Percentiles rank a stretch among this genome's conserved stretches.
phyloP scores from a whole-genome alignment of 1,139 yeast genomes.

The Entelexis sorbosivorans region DNA sequence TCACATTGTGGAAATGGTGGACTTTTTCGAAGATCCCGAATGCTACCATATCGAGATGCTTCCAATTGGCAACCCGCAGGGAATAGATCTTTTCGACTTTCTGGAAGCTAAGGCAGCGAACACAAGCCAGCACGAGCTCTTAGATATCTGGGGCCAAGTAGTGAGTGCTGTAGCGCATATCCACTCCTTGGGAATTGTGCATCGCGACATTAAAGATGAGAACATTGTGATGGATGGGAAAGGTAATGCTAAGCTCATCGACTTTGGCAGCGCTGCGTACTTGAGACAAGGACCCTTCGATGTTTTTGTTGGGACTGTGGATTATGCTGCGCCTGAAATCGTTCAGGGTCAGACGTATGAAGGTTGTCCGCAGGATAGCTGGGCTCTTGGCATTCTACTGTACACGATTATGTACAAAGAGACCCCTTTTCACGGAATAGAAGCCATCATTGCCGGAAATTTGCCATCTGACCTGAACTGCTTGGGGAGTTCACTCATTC shows the following conservation, averaged over 20 bases:
- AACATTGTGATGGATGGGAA: constrained; percentile 66
- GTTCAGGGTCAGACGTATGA: constrained; percentile 76
- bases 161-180: constrained; percentile 68
- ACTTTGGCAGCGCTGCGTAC: constrained; percentile 92
- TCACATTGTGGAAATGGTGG: constrained; percentile 70
- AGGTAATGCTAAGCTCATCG: constrained; percentile 60
- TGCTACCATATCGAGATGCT: constrained; percentile 86
- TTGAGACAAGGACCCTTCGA: constrained; percentile 87
- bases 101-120: constrained; percentile 57
- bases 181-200: constrained; percentile 79
- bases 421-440: constrained; percentile 89
- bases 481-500: not conserved
- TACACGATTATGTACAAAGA: constrained; percentile 89
- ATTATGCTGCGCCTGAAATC: constrained; percentile 95
- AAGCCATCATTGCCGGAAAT: constrained; percentile 64
- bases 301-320: constrained; percentile 93
- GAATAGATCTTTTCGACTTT: constrained; percentile 75
- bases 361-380: constrained; percentile 89
- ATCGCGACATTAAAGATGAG: constrained; percentile 91
- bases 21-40: constrained; percentile 82
- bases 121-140: constrained; percentile 26
- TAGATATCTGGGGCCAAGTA: constrained; percentile 58
- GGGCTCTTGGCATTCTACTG: constrained; percentile 88
- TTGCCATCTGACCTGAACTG: not conserved
- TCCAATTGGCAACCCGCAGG: constrained; percentile 62